A percentile compares a stretch with the other conserved stretches of the same genome.
Conservation (phyloP, 1,139 yeast species). For the Kodamaea ohmeri region DNA sequence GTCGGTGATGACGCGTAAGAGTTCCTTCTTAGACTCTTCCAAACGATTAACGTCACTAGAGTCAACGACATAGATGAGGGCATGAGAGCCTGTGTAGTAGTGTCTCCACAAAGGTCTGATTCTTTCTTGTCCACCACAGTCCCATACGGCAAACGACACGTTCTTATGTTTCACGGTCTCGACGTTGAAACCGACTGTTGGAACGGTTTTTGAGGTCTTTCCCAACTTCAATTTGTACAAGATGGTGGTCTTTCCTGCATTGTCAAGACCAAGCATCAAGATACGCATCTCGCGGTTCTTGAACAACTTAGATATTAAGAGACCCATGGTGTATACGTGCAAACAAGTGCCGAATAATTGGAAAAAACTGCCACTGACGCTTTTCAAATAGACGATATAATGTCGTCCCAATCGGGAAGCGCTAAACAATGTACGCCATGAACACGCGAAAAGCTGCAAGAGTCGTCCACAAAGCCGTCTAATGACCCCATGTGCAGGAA, state of each 20-base stretch:
- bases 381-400: conserved; percentile 6
- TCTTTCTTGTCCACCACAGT: conserved; percentile 94
- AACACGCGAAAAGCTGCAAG: conserved; percentile 4
- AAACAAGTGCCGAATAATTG: background rate
- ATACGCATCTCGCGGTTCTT: conserved; percentile 56
- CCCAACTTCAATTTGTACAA: conserved; percentile 72
- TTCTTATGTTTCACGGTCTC: conserved; percentile 88
- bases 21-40: conserved; percentile 75
- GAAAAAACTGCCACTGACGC: conserved; percentile 1
- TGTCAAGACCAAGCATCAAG: conserved; percentile 88
- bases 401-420: conserved; percentile 1
- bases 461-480: conserved; percentile 1
- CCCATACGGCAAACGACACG: conserved; percentile 93
- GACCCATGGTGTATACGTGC: conserved; percentile 16
- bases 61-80: conserved; percentile 90
- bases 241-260: conserved; percentile 87
- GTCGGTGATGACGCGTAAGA: conserved; percentile 72
- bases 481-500: background rate
- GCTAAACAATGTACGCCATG: conserved; percentile 2
- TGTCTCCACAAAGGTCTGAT: conserved; percentile 93
- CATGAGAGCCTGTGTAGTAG: conserved; percentile 90
- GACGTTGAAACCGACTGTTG: conserved; percentile 93
- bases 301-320: conserved; percentile 36
- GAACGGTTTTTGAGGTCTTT: conserved; percentile 77
- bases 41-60: conserved; percentile 70